Evolutionary conservation across 1,284 basidiomycete species (phyloP).

Genomic region (Leccinum fuscescens): DNA sequence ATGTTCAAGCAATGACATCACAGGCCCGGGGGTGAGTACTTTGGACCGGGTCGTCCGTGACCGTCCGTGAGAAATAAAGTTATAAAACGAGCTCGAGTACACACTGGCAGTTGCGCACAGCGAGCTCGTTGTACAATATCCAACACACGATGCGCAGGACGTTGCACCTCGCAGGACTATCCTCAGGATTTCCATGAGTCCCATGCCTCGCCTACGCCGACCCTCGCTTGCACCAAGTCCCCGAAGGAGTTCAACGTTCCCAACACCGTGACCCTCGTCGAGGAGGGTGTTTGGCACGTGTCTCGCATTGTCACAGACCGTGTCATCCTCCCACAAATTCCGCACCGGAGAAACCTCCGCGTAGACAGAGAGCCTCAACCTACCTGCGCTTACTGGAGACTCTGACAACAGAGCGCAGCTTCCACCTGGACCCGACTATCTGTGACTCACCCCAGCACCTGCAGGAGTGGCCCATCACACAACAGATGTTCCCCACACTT

Average conservation of each 20-base stretch:
- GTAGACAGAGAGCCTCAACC: conserved; percentile 35
- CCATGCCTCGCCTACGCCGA: conserved; percentile 1
- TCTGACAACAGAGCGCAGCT: conserved; percentile 29
- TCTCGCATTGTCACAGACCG: conserved; percentile 31
- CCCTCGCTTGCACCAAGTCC: conserved; percentile 26
- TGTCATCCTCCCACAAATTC: conserved; percentile 26
- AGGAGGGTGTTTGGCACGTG: conserved; percentile 35
- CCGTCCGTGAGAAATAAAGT: conserved; percentile 21
- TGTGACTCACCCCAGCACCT: no score
- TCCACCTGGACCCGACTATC: no score
- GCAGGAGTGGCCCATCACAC: no score
- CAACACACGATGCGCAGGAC: conserved; percentile 24
- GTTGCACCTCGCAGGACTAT: conserved; percentile 23
- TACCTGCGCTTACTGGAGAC: conserved; percentile 33
- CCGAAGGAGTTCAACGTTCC: conserved; percentile 22
- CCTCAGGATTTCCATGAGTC: conserved; percentile 16
- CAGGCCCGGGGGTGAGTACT: neutral
- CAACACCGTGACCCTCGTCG: conserved; percentile 16
- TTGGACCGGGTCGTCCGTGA: neutral
- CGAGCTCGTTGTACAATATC: conserved; percentile 8
- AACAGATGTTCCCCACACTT: no score
- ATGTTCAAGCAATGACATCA: conserved; percentile 13
- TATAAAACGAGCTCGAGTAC: conserved; percentile 3
- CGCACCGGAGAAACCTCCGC: conserved; percentile 37
- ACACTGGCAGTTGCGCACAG: neutral